phyloP scores from a whole-genome alignment of 108 stramenopile genomes.

The Mediolabrus comicus region DNA sequence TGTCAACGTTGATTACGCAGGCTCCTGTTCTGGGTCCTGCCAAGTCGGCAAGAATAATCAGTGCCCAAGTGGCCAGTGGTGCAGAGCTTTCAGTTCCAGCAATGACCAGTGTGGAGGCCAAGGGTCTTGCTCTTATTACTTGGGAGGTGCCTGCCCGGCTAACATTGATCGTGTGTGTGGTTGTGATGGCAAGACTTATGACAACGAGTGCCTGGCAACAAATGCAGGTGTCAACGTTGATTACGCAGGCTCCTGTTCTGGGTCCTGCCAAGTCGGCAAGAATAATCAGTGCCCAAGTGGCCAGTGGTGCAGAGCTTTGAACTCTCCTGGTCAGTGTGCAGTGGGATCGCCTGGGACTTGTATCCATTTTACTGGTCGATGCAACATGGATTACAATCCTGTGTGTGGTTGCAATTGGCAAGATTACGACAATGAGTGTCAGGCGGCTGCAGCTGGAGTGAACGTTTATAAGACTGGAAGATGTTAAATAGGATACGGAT shows the following conservation, averaged over 20 bases:
- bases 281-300: not conserved
- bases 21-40: too few relatives aligned
- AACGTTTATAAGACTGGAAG: too few relatives aligned
- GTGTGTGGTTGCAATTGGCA: not conserved
- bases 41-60: too few relatives aligned
- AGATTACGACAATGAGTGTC: too few relatives aligned
- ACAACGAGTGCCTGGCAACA: too few relatives aligned
- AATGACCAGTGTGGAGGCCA: not conserved
- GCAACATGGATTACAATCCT: not conserved
- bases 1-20: too few relatives aligned
- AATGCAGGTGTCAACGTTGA: too few relatives aligned
- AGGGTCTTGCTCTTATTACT: not conserved
- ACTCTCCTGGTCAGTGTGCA: not conserved
- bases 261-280: too few relatives aligned
- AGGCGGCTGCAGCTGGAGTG: too few relatives aligned
- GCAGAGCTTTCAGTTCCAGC: not conserved
- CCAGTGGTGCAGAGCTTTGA: not conserved
- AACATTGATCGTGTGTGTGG: not conserved
- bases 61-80: not conserved
- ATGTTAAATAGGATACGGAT: too few relatives aligned
- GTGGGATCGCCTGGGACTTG: not conserved
- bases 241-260: too few relatives aligned
- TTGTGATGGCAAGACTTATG: not conserved
- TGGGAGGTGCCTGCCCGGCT: not conserved
- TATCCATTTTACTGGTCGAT: not conserved